phyloP scores from a whole-genome alignment of 371 early-diverging fungal genomes.

The Mortierella sp. region DNA sequence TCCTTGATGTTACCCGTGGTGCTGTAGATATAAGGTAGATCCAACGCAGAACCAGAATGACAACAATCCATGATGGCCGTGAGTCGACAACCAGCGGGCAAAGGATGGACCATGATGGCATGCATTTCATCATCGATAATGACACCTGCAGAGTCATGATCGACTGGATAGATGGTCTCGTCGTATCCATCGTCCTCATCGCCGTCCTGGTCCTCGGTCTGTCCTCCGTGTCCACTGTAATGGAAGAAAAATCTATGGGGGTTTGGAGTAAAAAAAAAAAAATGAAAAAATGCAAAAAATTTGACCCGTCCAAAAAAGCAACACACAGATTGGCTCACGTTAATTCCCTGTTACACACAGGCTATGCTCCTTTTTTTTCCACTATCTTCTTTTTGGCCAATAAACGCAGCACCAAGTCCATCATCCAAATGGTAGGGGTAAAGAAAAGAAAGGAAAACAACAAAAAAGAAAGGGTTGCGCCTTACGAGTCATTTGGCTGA shows the following conservation, averaged over 20 bases:
- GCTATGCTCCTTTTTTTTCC: too few species aligned
- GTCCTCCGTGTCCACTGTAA: constrained; percentile 92
- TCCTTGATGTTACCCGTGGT: constrained; percentile 74
- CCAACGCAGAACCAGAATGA: constrained; percentile 73
- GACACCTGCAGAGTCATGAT: constrained; percentile 81
- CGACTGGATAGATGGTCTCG: constrained; percentile 88
- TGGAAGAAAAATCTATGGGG: constrained; percentile 79
- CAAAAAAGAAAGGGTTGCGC: neutral
- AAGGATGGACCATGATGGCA: constrained; percentile 79
- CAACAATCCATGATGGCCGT: constrained; percentile 49
- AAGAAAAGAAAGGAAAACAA: neutral
- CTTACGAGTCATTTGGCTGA: constrained; percentile 82
- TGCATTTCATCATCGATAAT: constrained; percentile 92
- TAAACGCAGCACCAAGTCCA: too few species aligned
- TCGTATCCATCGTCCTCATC: constrained; percentile 89
- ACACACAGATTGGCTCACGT: too few species aligned
- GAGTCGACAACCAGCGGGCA: constrained; percentile 55
- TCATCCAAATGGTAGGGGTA: neutral
- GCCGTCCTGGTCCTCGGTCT: constrained; percentile 71
- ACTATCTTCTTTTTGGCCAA: too few species aligned
- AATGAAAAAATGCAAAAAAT: neutral
- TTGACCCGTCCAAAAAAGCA: constrained; percentile 4
- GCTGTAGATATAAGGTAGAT: constrained; percentile 88
- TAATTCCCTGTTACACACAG: too few species aligned
- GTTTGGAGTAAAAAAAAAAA: neutral